These are phyloP conservation scores for apple (Malus domestica) DNA, from an alignment of 306 rosid species.

Conservation along the genomic window ASM211411v1 NC_041803.1:33780001-33780500, in stretches of 20 bases:
- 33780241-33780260: background rate
- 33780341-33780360: no score
- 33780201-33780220: background rate
- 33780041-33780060: slow-evolving; percentile 99
- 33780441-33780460: no score
- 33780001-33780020: slow-evolving; percentile 97
- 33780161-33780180: slow-evolving; percentile 85
- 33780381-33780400: background rate
- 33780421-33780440: no score
- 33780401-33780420: background rate
- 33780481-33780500: no score
- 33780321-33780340: background rate
- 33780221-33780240: background rate
- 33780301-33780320: background rate
- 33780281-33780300: background rate
- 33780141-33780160: slow-evolving; percentile 93
- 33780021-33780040: slow-evolving; percentile 70
- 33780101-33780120: slow-evolving; percentile 92
- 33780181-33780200: slow-evolving; percentile 82
- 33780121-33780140: slow-evolving; percentile 98
- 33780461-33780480: no score
- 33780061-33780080: slow-evolving; percentile 91
- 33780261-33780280: background rate
- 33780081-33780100: slow-evolving; percentile 94
- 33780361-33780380: background rate